These are phyloP conservation scores for Tothia fuscella DNA, from an alignment of 2,329 filamentous ascomycete species.

Conservation along the genomic window DNA sequence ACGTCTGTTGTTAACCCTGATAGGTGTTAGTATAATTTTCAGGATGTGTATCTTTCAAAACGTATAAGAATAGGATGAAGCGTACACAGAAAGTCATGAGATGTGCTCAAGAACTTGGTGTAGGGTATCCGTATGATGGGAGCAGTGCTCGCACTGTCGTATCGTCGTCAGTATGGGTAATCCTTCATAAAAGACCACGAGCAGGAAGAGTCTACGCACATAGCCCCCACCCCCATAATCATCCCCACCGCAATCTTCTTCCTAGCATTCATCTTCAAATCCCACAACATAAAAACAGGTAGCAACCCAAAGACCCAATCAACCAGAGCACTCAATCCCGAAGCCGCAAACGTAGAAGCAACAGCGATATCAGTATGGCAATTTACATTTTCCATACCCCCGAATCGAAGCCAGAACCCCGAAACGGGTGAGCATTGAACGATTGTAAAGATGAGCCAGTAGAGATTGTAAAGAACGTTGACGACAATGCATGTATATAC, in stretches of 20 bases:
- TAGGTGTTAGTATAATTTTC: not conserved
- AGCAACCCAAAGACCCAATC: conserved; percentile 17
- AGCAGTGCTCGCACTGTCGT: conserved; percentile 20
- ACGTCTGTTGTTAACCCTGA: conserved; percentile 15
- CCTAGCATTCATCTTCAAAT: conserved; percentile 18
- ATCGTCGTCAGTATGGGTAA: too few relatives aligned
- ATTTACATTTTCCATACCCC: not conserved
- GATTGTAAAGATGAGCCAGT: conserved; percentile 8
- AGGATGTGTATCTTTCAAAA: not conserved
- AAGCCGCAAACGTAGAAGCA: conserved; percentile 12
- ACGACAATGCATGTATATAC: conserved; percentile 3
- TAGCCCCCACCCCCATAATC: conserved; percentile 21
- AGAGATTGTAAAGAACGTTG: conserved; percentile 7
- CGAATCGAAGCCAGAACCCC: conserved; percentile 9
- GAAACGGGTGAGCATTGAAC: conserved; percentile 10
- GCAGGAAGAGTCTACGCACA: conserved; percentile 13
- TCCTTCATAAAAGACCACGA: not conserved
- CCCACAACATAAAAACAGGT: conserved; percentile 20
- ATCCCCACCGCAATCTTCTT: conserved; percentile 21
- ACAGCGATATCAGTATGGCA: conserved; percentile 4
- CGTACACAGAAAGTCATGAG: conserved; percentile 25
- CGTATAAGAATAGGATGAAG: not conserved
- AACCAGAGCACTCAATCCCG: conserved; percentile 12
- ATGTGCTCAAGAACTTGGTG: conserved; percentile 25
- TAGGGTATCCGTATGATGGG: conserved; percentile 34